These are phyloP conservation scores for Candida khao-thaluensis DNA, from an alignment of 805 yeast genomes.

Conservation along the genomic window DNA sequence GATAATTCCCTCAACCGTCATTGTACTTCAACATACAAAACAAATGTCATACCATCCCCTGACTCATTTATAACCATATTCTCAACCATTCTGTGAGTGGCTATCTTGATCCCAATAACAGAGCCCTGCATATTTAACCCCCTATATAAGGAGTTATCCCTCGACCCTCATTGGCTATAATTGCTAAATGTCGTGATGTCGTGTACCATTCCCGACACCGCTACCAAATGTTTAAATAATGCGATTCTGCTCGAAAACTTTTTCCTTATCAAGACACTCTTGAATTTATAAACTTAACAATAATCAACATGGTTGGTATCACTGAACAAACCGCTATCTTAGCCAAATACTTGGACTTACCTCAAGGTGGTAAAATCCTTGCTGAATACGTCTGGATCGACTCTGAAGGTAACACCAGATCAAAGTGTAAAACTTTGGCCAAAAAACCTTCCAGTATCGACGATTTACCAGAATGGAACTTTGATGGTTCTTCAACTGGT, in stretches of 20 bases:
- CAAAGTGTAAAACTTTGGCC: conserved; percentile 86
- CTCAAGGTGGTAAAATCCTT: conserved; percentile 80
- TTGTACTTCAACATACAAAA: too few relatives aligned
- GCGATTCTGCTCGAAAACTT: conserved; percentile 4
- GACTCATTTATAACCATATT: too few relatives aligned
- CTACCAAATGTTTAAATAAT: conserved; percentile 9
- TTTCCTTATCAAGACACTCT: conserved; percentile 11
- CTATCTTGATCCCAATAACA: conserved; percentile 1
- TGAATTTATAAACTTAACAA: conserved; percentile 1
- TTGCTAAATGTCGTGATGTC: conserved; percentile 7
- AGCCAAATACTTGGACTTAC: conserved; percentile 77
- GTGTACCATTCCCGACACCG: too few relatives aligned
- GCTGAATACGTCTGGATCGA: conserved; percentile 99
- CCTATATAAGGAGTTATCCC: conserved; percentile 3
- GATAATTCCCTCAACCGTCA: too few relatives aligned
- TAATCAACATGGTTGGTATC: conserved; percentile 33
- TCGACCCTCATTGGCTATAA: not conserved
- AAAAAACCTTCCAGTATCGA: conserved; percentile 69
- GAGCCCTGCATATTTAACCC: not conserved
- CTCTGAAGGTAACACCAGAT: conserved; percentile 84
- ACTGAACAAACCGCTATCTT: conserved; percentile 75
- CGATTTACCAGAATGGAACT: conserved; percentile 98
- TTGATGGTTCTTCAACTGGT: conserved; percentile 97
- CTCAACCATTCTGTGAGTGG: too few relatives aligned
- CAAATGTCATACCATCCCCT: too few relatives aligned